These are phyloP conservation scores for Rhodomyrtus psidioides DNA, from an alignment of 441 rosid genomes.

Conservation along the genomic window DNA sequence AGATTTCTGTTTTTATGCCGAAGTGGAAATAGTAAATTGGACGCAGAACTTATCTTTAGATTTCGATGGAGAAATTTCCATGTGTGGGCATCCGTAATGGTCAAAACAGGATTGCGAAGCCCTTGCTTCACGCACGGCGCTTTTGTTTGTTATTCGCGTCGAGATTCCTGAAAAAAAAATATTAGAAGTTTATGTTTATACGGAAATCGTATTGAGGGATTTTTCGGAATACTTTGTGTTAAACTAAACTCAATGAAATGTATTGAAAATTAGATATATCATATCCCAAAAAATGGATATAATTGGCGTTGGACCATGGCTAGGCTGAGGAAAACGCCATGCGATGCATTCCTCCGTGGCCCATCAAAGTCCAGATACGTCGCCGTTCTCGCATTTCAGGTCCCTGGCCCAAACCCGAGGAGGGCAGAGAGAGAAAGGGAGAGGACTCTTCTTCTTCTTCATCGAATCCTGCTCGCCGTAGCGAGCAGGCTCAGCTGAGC, in stretches of 20 bases:
- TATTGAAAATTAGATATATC: no score
- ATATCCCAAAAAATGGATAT: background rate
- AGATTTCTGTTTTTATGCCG: background rate
- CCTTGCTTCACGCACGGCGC: rapidly evolving
- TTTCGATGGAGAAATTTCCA: background rate
- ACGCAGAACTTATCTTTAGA: background rate
- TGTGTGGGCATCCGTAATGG: rapidly evolving
- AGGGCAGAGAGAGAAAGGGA: background rate
- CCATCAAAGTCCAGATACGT: background rate
- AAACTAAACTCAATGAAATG: no score
- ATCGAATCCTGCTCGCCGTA: background rate
- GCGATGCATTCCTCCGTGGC: background rate
- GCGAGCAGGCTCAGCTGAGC: background rate
- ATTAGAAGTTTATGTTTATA: background rate
- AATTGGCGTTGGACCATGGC: background rate
- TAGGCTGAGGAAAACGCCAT: background rate
- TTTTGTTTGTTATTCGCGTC: rapidly evolving
- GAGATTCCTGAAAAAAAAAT: rapidly evolving
- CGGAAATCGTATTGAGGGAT: background rate
- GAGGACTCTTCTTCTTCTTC: background rate
- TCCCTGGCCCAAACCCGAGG: background rate
- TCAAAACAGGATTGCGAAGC: background rate
- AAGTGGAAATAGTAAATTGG: background rate
- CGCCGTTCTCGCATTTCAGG: background rate
- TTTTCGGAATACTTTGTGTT: background rate